Conservation (phyloP, 2,329 filamentous ascomycete genomes). For the Teratosphaeria nubilosa region DNA sequence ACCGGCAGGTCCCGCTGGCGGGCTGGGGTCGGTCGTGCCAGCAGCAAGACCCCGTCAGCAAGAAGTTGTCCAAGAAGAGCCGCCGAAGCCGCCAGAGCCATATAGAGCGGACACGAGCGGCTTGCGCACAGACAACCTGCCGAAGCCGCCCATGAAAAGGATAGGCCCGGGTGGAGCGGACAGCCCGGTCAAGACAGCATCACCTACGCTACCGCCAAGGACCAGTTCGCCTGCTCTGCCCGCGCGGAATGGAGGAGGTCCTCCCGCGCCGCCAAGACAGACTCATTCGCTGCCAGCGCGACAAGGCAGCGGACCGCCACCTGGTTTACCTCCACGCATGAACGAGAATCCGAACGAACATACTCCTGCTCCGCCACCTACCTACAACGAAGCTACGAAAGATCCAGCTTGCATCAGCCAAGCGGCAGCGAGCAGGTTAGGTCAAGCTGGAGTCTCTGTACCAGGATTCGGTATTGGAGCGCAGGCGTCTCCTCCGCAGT, state of each 20-base stretch:
- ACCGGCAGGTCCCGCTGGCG: constrained; percentile 26
- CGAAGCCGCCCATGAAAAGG: constrained; percentile 56
- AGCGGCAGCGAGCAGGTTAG: constrained; percentile 55
- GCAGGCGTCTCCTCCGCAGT: constrained; percentile 9
- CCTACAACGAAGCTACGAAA: constrained; percentile 36
- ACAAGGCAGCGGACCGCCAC: constrained; percentile 36
- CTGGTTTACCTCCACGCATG: constrained; percentile 61
- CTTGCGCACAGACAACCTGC: constrained; percentile 56
- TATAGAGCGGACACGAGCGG: constrained; percentile 64
- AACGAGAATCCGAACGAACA: constrained; percentile 42
- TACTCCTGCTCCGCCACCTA: constrained; percentile 36
- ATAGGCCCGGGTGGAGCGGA: constrained; percentile 15
- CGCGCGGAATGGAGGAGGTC: neutral
- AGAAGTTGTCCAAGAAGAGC: constrained; percentile 26
- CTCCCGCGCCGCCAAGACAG: constrained; percentile 13
- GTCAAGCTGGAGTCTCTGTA: constrained; percentile 66
- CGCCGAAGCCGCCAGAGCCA: constrained; percentile 45
- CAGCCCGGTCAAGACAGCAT: constrained; percentile 16
- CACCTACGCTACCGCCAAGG: constrained; percentile 13
- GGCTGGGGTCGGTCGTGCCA: constrained; percentile 35
- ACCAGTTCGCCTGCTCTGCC: constrained; percentile 10
- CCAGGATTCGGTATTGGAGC: constrained; percentile 64
- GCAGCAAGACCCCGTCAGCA: constrained; percentile 25
- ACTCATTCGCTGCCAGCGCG: constrained; percentile 17
- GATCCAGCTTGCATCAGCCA: constrained; percentile 38